phyloP scores from a whole-genome alignment of 495 filamentous ascomycete genomes.

The Talaromyces wortmannii region DNA sequence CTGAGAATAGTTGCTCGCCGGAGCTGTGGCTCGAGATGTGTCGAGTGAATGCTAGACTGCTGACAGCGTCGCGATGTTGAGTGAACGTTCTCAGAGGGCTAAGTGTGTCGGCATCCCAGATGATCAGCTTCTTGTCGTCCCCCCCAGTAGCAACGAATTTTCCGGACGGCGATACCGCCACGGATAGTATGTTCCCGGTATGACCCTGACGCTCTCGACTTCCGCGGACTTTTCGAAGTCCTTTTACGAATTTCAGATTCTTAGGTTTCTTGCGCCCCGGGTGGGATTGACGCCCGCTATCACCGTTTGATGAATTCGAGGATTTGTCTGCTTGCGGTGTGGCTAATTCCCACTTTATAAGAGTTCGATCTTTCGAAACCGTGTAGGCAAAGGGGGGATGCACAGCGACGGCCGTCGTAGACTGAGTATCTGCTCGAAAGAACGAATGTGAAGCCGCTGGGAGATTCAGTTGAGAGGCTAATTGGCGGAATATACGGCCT shows the following conservation, averaged over 20 bases:
- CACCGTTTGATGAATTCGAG: slow-evolving; percentile 32
- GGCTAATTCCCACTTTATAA: slow-evolving; percentile 82
- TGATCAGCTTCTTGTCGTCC: slow-evolving; percentile 68
- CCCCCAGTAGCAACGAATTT: slow-evolving; percentile 89
- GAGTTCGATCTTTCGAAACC: slow-evolving; percentile 72
- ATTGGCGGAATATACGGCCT: slow-evolving; percentile 74
- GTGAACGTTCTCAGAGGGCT: slow-evolving; percentile 74
- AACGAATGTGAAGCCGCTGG: slow-evolving; percentile 53
- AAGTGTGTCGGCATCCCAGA: slow-evolving; percentile 77
- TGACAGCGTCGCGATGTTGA: slow-evolving; percentile 88
- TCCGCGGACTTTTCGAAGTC: slow-evolving; percentile 54
- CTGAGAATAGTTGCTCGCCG: slow-evolving; percentile 81
- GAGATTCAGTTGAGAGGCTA: slow-evolving; percentile 65
- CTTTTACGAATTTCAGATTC: slow-evolving; percentile 56
- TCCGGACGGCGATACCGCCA: slow-evolving; percentile 82
- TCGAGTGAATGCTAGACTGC: slow-evolving; percentile 73
- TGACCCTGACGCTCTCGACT: slow-evolving; percentile 68
- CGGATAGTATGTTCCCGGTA: slow-evolving; percentile 63
- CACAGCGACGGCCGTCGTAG: slow-evolving; percentile 73
- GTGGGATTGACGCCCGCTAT: slow-evolving; percentile 47
- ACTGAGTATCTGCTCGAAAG: slow-evolving; percentile 68
- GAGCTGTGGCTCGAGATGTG: slow-evolving; percentile 56
- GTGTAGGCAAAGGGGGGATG: slow-evolving; percentile 78
- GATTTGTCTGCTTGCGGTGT: slow-evolving; percentile 24
- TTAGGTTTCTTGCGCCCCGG: slow-evolving; percentile 66